These are phyloP conservation scores for Pleurotus salmoneostramineus DNA, from an alignment of 768 basidiomycete genomes.

Conservation along the genomic window DNA sequence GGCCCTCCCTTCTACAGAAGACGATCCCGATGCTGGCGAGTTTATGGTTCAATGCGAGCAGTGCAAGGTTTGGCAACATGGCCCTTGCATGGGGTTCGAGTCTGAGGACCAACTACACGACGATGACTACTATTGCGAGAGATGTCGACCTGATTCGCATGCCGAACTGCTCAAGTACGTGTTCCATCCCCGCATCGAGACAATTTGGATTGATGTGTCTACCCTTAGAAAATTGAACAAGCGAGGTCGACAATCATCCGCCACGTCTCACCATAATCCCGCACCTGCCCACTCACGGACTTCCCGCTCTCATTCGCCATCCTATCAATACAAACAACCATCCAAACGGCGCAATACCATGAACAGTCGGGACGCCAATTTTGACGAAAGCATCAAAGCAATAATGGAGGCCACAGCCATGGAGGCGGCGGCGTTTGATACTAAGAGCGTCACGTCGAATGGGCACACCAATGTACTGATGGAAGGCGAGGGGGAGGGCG, in stretches of 20 bases:
- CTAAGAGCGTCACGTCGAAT: conserved; percentile 25
- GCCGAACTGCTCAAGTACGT: conserved; percentile 76
- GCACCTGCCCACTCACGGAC: conserved; percentile 46
- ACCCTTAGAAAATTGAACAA: conserved; percentile 56
- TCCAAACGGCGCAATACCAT: conserved; percentile 93
- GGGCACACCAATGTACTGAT: conserved; percentile 30
- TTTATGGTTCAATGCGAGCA: conserved; percentile 98
- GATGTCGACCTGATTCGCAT: conserved; percentile 87
- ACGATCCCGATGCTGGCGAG: conserved; percentile 81
- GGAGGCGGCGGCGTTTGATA: conserved; percentile 54
- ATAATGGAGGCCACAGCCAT: conserved; percentile 72
- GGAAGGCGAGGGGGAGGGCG: conserved; percentile 46
- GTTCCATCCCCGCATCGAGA: conserved; percentile 4
- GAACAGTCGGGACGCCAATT: conserved; percentile 94
- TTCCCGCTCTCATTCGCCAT: conserved; percentile 75
- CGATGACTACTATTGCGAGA: conserved; percentile 91
- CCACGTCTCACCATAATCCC: conserved; percentile 54
- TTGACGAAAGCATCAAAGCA: conserved; percentile 84
- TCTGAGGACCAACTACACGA: conserved; percentile 68
- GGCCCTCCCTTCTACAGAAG: conserved; percentile 42
- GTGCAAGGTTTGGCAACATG: conserved; percentile 98
- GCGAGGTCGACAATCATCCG: conserved; percentile 59
- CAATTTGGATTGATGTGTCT: conserved; percentile 6
- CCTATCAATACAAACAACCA: conserved; percentile 51
- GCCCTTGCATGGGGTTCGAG: conserved; percentile 91